Conservation (phyloP, 2,329 filamentous ascomycete genomes). For the Diaporthe humulicola region DNA sequence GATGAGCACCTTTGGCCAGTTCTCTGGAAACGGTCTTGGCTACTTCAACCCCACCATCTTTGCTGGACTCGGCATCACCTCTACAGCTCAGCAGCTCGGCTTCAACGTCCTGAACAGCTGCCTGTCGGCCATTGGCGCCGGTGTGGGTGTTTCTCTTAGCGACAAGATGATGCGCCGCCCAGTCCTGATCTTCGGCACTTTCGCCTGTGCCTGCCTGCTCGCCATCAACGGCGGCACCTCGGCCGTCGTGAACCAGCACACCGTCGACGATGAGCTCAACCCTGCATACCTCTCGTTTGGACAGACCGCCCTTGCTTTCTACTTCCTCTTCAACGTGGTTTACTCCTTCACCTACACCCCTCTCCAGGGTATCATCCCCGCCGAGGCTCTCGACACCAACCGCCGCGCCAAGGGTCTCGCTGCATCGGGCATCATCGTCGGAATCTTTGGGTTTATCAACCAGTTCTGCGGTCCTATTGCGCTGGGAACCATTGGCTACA, state of each 20-base stretch:
- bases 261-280: slow-evolving; percentile 49
- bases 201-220: slow-evolving; percentile 56
- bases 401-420: slow-evolving; percentile 63
- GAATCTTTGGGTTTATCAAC: slow-evolving; percentile 61
- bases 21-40: slow-evolving; percentile 63
- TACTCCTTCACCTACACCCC: slow-evolving; percentile 65
- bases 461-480: slow-evolving; percentile 62
- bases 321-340: slow-evolving; percentile 63
- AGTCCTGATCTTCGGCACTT: slow-evolving; percentile 59
- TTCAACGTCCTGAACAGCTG: slow-evolving; percentile 63
- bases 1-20: slow-evolving; percentile 65
- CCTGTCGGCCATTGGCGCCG: slow-evolving; percentile 59
- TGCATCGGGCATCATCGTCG: slow-evolving; percentile 59
- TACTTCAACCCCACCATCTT: slow-evolving; percentile 66
- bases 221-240: slow-evolving; percentile 62
- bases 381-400: slow-evolving; percentile 62
- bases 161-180: slow-evolving; percentile 62
- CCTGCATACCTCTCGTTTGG: slow-evolving; percentile 49
- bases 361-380: slow-evolving; percentile 61
- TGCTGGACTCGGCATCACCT: slow-evolving; percentile 53
- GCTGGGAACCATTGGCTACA: slow-evolving; percentile 57
- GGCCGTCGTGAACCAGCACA: slow-evolving; percentile 49
- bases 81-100: slow-evolving; percentile 52
- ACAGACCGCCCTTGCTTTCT: slow-evolving; percentile 59
- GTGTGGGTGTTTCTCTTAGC: slow-evolving; percentile 57